Base-by-base conservation (phyloP, 2,329 filamentous ascomycete genomes). In the Zopfia rhizophila region DNA sequence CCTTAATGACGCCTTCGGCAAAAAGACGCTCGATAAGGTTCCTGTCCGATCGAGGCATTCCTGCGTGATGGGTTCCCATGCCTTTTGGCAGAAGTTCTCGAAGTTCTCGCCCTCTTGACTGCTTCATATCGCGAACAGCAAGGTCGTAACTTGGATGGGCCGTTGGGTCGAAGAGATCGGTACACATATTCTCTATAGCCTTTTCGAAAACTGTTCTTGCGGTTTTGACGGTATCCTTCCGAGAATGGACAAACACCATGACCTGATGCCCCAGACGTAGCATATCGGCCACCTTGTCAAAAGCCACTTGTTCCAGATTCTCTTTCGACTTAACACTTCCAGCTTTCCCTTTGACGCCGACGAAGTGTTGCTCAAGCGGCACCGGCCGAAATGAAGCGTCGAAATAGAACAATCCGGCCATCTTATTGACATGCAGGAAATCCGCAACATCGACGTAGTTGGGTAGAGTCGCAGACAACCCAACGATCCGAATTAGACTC, bases 241-340 rank as follows among this genome's bases (percentile, higher is more conserved):
- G 83, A 1, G 93, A 97, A 70, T 99, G 95, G 8, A 99, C 95
- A 70, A 99, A 99, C 0, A 99, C 93, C 95, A 99, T 99, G 56
- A 99, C 83, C 70, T 99, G 94, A 63, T 99, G 94, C n/a, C 90
- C 92, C 47, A 81, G 78, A 65, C 91, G 85, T 3, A 99, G 79
- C 92, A 99, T 97, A 39, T 94, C 89, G 58, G 86, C 88, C 33
- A 97, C 91, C 68, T 99, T 99, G 57, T 97, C 92, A 66, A 95
- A 99, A 0, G 91, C 86, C 3, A 91, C 86, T 17, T 81, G 81
- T 59, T 99, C 94, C 19, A 99, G 78, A 56, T 97, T 97, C 25
- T 97, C 93, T 45, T 89, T 86, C 7, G 90, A 92, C 48, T 86
- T 83, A 66, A 88, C 94, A 17, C 84, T 85, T 4, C 90, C 89